Evolutionary conservation across 139 green algal genomes (phyloP), one percentile per base, ranked within the genome.

Genomic region (Chlamydomonas incerta): DNA sequence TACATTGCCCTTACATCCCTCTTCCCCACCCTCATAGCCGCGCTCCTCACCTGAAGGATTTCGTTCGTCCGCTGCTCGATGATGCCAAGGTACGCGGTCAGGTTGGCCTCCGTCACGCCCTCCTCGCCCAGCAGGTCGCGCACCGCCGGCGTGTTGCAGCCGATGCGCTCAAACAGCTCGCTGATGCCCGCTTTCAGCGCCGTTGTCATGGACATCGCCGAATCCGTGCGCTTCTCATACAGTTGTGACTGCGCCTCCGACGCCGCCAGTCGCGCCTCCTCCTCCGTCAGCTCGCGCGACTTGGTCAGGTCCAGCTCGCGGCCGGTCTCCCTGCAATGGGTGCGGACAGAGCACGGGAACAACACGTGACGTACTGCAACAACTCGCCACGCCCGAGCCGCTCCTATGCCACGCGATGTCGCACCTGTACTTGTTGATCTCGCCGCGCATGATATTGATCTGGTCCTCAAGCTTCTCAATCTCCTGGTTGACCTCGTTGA

Each of bases 21-120:
- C n/a, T n/a, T n/a, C n/a, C n/a, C n/a, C n/a, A n/a, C n/a, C n/a
- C n/a, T n/a, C n/a, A n/a, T n/a, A 2, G 29, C 69, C 20, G 46
- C 62, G 8, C 2, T 21, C 82, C 4, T n/a, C 72, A 92, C 90
- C 89, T 95, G 89, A 57, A 98, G 90, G 47, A 98, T 90, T 88
- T 98, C 94, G 63, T 97, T 96, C 74, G 90, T 93, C 55, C 95
- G 92, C 93, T 98, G 95, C 93, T 98, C 96, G 31, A 98, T 93
- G 90, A 98, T 93, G 65, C 95, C 96, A 34, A 98, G 92, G 91
- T 98, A 94, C 72, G 93, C 89, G 88, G 97, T 92, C 72, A 98
- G 82, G 90, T 97, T 98, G 77, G 50, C 58, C 52, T 98, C 95
- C 9, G 86, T 96, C 18, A 97, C 90, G 15, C 93, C 93, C 41